Evolutionary conservation across 768 basidiomycete genomes (phyloP).

Genomic region (Russula virescens): DNA sequence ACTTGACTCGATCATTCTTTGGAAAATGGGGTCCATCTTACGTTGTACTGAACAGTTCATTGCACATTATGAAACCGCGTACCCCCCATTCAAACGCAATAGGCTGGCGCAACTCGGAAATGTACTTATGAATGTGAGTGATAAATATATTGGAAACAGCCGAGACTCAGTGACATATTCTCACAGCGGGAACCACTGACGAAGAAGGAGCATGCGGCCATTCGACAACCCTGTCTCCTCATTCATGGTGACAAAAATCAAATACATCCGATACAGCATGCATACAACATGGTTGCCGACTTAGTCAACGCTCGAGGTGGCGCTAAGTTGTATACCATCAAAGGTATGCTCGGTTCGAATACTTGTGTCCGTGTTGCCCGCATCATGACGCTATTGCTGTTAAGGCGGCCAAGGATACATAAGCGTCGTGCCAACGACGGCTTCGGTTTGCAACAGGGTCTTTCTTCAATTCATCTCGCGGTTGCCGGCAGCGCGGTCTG

Average conservation of each 20-base stretch:
- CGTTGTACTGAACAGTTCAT: slow-evolving; percentile 14
- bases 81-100: slow-evolving; percentile 23
- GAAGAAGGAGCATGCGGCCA: slow-evolving; percentile 18
- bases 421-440: slow-evolving; percentile 22
- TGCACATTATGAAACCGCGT: slow-evolving; percentile 23
- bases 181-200: slow-evolving; percentile 12
- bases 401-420: slow-evolving; percentile 24
- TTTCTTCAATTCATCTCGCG: slow-evolving; percentile 24
- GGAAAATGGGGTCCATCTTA: not conserved
- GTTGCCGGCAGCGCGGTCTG: slow-evolving; percentile 14
- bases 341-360: not conserved
- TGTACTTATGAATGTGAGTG: slow-evolving; percentile 19
- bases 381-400: not conserved
- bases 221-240: slow-evolving; percentile 18
- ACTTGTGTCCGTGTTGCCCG: not conserved
- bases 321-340: slow-evolving; percentile 17
- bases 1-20: not conserved
- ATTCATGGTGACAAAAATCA: slow-evolving; percentile 23
- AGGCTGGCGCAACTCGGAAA: slow-evolving; percentile 18
- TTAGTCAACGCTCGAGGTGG: slow-evolving; percentile 13
- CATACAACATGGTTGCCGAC: slow-evolving; percentile 17
- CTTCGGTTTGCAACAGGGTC: slow-evolving; percentile 25
- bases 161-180: not conserved
- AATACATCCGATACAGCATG: slow-evolving; percentile 20
- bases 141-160: not conserved